phyloP scores from a whole-genome alignment of 2,329 filamentous ascomycete genomes.

The Myriosclerotinia scirpicola region DNA sequence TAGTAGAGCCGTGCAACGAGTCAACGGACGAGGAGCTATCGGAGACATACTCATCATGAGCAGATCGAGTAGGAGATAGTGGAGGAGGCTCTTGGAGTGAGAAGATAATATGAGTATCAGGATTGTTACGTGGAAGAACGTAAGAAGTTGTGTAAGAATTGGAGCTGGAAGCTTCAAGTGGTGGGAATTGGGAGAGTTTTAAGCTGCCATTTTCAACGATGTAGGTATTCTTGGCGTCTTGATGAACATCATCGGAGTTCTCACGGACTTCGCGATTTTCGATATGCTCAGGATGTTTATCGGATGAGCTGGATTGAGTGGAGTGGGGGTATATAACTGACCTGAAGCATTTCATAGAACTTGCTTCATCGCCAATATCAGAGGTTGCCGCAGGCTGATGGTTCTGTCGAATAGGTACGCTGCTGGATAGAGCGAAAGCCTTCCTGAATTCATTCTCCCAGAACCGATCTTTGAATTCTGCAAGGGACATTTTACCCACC shows the following conservation, averaged over 20 bases:
- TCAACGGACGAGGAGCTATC: neutral
- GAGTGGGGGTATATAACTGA: neutral
- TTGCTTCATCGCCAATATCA: neutral
- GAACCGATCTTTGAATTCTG: conserved; percentile 20
- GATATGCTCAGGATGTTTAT: neutral
- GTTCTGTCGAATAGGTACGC: neutral
- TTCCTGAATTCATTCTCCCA: neutral
- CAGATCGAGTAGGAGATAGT: neutral
- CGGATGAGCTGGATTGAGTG: neutral
- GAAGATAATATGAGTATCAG: neutral
- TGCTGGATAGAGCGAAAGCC: neutral
- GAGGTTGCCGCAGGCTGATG: neutral
- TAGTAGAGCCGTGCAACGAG: neutral
- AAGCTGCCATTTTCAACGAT: neutral
- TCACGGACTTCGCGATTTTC: neutral
- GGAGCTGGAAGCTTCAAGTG: conserved; percentile 2
- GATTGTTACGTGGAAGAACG: neutral
- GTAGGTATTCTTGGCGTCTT: neutral
- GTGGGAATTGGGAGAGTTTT: neutral
- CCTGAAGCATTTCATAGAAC: neutral
- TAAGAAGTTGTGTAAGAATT: neutral
- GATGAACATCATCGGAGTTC: neutral
- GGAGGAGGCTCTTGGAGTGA: conserved; percentile 9
- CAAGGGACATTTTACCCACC: conserved; percentile 8
- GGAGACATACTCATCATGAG: neutral